Evolutionary conservation across 2,329 filamentous ascomycete genomes (phyloP), one percentile per base, ranked within the genome.

Genomic region (Pseudogymnoascus sp.): DNA sequence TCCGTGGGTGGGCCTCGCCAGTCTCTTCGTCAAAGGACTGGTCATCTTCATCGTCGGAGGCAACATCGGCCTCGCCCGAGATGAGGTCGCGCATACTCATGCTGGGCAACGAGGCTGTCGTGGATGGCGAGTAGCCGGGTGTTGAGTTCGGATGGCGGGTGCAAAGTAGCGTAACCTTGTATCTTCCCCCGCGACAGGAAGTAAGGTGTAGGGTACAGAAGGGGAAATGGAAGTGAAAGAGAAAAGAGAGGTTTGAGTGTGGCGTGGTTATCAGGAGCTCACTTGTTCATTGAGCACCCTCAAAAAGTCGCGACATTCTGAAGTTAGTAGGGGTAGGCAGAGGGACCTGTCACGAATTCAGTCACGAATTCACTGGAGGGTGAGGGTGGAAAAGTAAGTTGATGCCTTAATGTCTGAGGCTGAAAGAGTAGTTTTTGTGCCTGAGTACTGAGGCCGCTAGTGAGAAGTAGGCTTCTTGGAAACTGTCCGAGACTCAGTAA

Each of bases 51-150:
- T 93, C 90, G 63, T 94, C 90, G 26, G 87, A 87, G 72, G 92
- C 92, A 64, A 97, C 79, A 75, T 95, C 87, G 69, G 93, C 94
- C 78, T 92, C 88, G 67, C 86, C 87, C 69, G 93, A 87, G 71
- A 99, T 87, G 72, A 97, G 80, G 73, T 92, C 86, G 74, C 83
- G 84, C 83, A 90, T 86, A 73, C 83, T 86, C 85, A 87, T 88
- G 14, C 71, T 83, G 52, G 52, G 52, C 52, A 37, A 37, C 41
- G 41, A 45, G 41, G 41, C 41, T 45, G 41, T 45, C 23, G 41
- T 45, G 19, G 41, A 45, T 45, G 21, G 41, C 41, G 41, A 23
- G 41, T 45, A 7, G 41, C 21, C 41, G 19, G 41, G 41, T 45
- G 19, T 10, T 45, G 41, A 11, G 41, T 45, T 23, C 11, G 41